phyloP scores from a whole-genome alignment of 805 yeast genomes.

The Suhomyces tanzawaensis region DNA sequence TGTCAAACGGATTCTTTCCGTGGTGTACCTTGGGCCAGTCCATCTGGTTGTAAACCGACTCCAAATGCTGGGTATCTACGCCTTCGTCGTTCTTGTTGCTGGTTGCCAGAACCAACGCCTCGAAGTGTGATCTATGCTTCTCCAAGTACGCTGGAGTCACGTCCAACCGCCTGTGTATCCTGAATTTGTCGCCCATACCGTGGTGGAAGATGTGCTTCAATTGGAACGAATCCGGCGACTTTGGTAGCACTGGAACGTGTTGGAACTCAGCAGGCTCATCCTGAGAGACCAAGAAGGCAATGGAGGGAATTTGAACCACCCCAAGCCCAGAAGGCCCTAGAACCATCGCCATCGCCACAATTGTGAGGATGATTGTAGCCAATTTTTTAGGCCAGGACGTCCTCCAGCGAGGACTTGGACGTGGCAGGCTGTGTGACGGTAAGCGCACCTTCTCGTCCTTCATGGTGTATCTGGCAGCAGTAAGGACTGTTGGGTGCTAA shows the following conservation, averaged over 20 bases:
- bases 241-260: not conserved
- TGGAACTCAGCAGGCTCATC: no score
- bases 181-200: conserved; percentile 44
- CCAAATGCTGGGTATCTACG: conserved; percentile 7
- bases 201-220: conserved; percentile 63
- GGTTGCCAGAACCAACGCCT: not conserved
- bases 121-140: conserved; percentile 8
- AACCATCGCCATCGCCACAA: no score
- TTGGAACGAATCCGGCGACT: conserved; percentile 14
- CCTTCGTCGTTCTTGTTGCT: conserved; percentile 3
- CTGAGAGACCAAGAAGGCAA: no score
- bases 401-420: not conserved
- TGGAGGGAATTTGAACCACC: no score
- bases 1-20: conserved; percentile 40
- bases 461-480: not conserved
- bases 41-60: conserved; percentile 12
- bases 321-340: no score
- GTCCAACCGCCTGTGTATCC: conserved; percentile 51
- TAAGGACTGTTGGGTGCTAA: no score
- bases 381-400: no score
- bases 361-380: no score
- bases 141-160: conserved; percentile 42
- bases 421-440: not conserved
- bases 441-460: not conserved
- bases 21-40: conserved; percentile 38